These are phyloP conservation scores for Rhododendron ovatum DNA, from an alignment of 148 eudicot species.

Conservation along the genomic window DNA sequence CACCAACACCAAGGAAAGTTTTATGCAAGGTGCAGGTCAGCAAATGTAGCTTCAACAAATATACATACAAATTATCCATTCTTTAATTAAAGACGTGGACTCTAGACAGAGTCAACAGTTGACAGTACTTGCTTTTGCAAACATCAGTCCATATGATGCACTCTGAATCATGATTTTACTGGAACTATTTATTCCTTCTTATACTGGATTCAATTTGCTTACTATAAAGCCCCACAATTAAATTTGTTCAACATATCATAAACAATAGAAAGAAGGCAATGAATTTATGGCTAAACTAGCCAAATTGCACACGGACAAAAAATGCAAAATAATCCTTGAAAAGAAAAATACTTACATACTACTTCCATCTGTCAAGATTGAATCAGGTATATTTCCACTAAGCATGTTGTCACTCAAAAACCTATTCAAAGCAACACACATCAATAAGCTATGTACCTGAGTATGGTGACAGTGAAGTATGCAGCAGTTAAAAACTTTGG, in stretches of 20 bases:
- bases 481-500: neutral
- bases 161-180: neutral
- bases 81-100: neutral
- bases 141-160: neutral
- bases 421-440: conserved; percentile 25
- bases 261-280: neutral
- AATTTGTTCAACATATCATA: neutral
- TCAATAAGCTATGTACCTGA: neutral
- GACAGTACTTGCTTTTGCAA: neutral
- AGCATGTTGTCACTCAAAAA: conserved; percentile 62
- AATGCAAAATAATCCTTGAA: conserved; percentile 5
- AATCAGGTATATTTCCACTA: conserved; percentile 52
- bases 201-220: neutral
- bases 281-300: neutral
- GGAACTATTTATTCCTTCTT: neutral
- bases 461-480: neutral
- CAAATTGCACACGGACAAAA: neutral
- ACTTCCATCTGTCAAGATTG: conserved; percentile 58
- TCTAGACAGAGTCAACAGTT: neutral
- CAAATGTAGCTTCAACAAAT: neutral
- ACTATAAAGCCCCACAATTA: neutral
- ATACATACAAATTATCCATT: neutral
- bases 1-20: neutral
- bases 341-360: conserved; percentile 40
- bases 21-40: neutral